Base-by-base conservation (phyloP, 257 asterid genomes). In the Gentiana dahurica region DNA sequence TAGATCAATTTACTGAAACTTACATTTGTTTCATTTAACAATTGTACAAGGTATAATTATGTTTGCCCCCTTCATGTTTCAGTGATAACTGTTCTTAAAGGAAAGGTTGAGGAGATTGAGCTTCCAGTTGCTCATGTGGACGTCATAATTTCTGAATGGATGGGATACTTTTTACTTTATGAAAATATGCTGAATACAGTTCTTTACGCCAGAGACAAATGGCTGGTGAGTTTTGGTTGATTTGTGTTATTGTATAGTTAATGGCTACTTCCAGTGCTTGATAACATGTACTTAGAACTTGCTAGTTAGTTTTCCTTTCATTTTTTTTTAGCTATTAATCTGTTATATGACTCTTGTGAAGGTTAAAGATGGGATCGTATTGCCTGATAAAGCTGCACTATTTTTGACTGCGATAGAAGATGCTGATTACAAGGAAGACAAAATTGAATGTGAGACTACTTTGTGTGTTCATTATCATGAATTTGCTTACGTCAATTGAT, bases 391-490 rank as follows among this genome's bases (percentile, higher is more conserved):
- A 78, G 94, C 95, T 62, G 80, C 96, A 63, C 92, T 90, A 59
- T 69, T 67, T 71, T 71, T 90, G 75, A 90, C 96, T 15, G 98
- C 98, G 36, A 90, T 90, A 66, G 98, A 90, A 77, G 98, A 90
- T 81, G 95, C 95, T 48, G 98, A 90, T 46, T 90, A 90, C 86
- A 90, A 90, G 77, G 96, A 84, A 70, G 96, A 90, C 68, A 90
- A 90, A 73, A 87, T 90, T 54, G 96, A 90, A 73, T 90, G 98
- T 84, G 73, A 82, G 92, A 67, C 70, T 52, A 47, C 62, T 60
- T 53, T 49, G 9, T 62, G 53, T 46, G 54, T 71, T 69, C 2
- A 34, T 44, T 55, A 54, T 7, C 58, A 59, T 52, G 64, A 41
- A 2, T 41, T 41, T 5, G 2, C 9, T 41, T 41, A 2, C 46